These are phyloP conservation scores for Zygoascus bituminiphila DNA, from an alignment of 805 yeast genomes.

Conservation along the genomic window DNA sequence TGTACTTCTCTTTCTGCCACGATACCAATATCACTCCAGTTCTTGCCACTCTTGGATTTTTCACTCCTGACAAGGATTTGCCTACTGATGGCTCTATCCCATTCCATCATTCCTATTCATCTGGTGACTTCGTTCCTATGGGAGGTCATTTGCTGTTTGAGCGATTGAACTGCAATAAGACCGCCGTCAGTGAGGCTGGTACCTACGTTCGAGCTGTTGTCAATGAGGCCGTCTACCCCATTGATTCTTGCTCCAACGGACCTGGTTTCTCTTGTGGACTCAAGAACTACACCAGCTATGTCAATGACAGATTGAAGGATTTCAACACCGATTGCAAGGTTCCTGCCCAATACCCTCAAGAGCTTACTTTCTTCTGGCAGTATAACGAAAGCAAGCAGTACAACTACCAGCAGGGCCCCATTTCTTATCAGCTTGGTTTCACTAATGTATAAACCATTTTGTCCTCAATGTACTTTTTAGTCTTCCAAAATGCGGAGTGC, in stretches of 20 bases:
- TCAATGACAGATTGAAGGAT: constrained; percentile 9
- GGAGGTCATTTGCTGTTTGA: constrained; percentile 48
- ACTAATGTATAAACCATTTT: constrained; percentile 3
- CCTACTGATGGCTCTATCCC: constrained; percentile 35
- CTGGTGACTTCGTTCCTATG: constrained; percentile 47
- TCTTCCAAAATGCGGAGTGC: too few species aligned
- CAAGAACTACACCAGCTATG: constrained; percentile 21
- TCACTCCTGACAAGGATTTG: constrained; percentile 34
- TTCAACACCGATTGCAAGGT: constrained; percentile 12
- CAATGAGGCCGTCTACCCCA: constrained; percentile 49
- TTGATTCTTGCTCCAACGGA: constrained; percentile 41
- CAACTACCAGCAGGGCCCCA: constrained; percentile 7
- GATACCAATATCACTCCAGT: constrained; percentile 49
- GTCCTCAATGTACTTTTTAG: too few species aligned
- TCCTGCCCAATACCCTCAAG: constrained; percentile 16
- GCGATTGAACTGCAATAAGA: constrained; percentile 37
- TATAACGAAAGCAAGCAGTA: constrained; percentile 11
- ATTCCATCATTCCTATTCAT: constrained; percentile 41
- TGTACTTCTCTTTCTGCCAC: constrained; percentile 44
- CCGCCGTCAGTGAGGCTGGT: constrained; percentile 20
- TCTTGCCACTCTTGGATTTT: constrained; percentile 42
- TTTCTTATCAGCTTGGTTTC: constrained; percentile 6
- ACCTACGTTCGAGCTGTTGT: constrained; percentile 40
- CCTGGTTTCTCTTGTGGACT: constrained; percentile 46
- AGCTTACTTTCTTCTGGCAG: constrained; percentile 29